Percentiles rank a stretch among this genome's conserved stretches.
phyloP scores from a whole-genome alignment of 495 filamentous ascomycete genomes.

The Apiosordaria backusii region DNA sequence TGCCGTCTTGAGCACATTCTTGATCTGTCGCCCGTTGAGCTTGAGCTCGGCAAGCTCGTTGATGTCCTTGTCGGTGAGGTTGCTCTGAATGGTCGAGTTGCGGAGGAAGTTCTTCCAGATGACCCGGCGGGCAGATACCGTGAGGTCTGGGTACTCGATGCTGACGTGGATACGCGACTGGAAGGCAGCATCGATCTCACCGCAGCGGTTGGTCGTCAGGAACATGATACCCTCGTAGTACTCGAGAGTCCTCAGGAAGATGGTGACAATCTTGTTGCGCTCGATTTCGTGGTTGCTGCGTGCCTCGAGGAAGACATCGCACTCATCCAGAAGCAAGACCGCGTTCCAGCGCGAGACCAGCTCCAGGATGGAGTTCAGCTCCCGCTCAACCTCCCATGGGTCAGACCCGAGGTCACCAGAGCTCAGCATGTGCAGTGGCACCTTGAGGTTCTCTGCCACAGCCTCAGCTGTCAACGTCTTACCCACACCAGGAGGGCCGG shows the following conservation, averaged over 20 bases:
- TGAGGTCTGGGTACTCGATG: slow-evolving; percentile 46
- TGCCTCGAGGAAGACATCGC: slow-evolving; percentile 63
- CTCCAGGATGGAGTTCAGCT: slow-evolving; percentile 49
- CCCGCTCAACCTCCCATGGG: slow-evolving; percentile 47
- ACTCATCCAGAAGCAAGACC: slow-evolving; percentile 61
- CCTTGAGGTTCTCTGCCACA: slow-evolving; percentile 50
- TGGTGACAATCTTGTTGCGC: slow-evolving; percentile 54
- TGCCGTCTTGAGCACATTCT: slow-evolving; percentile 51
- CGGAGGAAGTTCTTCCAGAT: slow-evolving; percentile 36
- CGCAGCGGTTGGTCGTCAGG: slow-evolving; percentile 53
- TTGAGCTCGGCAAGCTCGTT: slow-evolving; percentile 36
- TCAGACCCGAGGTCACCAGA: slow-evolving; percentile 54
- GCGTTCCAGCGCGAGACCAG: slow-evolving; percentile 52
- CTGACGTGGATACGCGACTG: slow-evolving; percentile 50
- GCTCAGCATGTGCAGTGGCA: slow-evolving; percentile 53
- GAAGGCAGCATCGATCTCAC: slow-evolving; percentile 49
- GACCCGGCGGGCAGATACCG: slow-evolving; percentile 27
- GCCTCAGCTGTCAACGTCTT: slow-evolving; percentile 59
- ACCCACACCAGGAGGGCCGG: slow-evolving; percentile 55
- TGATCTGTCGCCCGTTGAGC: slow-evolving; percentile 47
- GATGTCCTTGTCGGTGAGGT: slow-evolving; percentile 28
- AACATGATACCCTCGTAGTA: slow-evolving; percentile 60
- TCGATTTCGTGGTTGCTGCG: slow-evolving; percentile 52
- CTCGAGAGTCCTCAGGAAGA: slow-evolving; percentile 54
- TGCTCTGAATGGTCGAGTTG: slow-evolving; percentile 24